Evolutionary conservation across 1,284 basidiomycete genomes (phyloP), one percentile per base, ranked within the genome.

Genomic region (Malassezia cuniculi): DNA sequence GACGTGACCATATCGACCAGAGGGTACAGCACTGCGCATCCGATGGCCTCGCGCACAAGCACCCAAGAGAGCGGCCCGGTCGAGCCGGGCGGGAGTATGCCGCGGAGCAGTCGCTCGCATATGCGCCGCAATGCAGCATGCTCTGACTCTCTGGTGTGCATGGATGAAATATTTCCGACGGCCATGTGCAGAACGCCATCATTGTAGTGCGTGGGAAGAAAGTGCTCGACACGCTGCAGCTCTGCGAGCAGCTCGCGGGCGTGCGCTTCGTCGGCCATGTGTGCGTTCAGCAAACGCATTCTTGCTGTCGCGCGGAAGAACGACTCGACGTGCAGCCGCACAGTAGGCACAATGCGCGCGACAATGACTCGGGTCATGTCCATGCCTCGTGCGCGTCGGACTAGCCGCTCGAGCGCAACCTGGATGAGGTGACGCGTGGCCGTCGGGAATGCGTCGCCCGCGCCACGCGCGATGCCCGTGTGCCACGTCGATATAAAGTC

Each of bases 1-100:
- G 95, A 89, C 34, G 82, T 76, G 30, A 95, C 62, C 78, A 89
- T 82, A 39, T 94, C 84, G 72, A 94, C 80, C 39, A 90, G 68
- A 3, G 89, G 85, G 57, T 81, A 78, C 21, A 94, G 64, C 5
- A 93, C 77, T 1, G 80, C 72, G 57, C 84, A 89, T 5, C 82
- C 76, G 3, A 82, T 71, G 52, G 95, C 75, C 68, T 97, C 90
- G 31, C 85, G 11, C 78, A 55, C 77, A 10, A 85, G 77, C 26
- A 81, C 77, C n/a, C n/a, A n/a, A n/a, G n/a, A n/a, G n/a, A n/a
- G n/a, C n/a, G n/a, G n/a, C n/a, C n/a, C n/a, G n/a, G n/a, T n/a
- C n/a, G n/a, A n/a, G n/a, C n/a, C n/a, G n/a, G n/a, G n/a, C n/a
- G n/a, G n/a, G n/a, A n/a, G n/a, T n/a, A n/a, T n/a, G n/a, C n/a